A percentile compares a stretch with the other conserved stretches of the same genome.
These are phyloP conservation scores for Globisporangium acanthophoron DNA, from an alignment of 352 stramenopile species.

Conservation along the genomic window DNA sequence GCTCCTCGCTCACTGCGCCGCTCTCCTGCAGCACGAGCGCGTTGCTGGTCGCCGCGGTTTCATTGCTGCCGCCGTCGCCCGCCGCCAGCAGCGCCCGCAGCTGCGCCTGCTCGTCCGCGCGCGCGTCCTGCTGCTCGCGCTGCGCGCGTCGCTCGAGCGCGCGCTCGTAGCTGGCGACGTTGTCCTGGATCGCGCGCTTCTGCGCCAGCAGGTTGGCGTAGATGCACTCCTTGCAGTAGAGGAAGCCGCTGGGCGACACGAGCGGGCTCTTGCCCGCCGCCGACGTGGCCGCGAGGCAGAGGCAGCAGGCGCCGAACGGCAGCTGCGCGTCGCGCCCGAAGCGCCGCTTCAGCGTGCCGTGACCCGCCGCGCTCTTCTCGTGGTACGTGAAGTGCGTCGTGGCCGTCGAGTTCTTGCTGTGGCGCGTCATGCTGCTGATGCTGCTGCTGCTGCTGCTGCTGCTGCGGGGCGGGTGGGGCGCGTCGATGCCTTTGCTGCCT, in stretches of 20 bases:
- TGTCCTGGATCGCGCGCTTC: conserved; percentile 78
- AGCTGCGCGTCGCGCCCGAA: conserved; percentile 81
- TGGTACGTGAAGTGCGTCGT: conserved; percentile 87
- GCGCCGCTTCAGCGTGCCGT: conserved; percentile 79
- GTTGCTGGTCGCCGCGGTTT: not conserved
- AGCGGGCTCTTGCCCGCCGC: conserved; percentile 50
- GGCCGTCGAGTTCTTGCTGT: conserved; percentile 87
- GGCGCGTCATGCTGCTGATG: conserved; percentile 48
- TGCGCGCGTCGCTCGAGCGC: conserved; percentile 48
- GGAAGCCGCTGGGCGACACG: conserved; percentile 58
- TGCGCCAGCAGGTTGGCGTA: conserved; percentile 82
- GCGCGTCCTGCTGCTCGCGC: conserved; percentile 36
- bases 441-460: conserved; percentile 18
- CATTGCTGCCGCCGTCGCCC: conserved; percentile 15
- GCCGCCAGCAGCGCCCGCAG: conserved; percentile 51
- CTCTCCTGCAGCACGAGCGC: conserved; percentile 4
- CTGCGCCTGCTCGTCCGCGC: conserved; percentile 44
- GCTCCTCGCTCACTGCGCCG: conserved; percentile 1
- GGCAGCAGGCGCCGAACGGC: conserved; percentile 67
- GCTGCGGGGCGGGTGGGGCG: too few species aligned
- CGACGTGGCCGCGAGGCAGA: conserved; percentile 57
- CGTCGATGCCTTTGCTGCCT: too few species aligned
- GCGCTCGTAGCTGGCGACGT: conserved; percentile 50
- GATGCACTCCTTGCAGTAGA: conserved; percentile 88
- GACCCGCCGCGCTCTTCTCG: conserved; percentile 63